Evolutionary conservation across 306 rosid genomes (phyloP).

Genomic region (Gastrolobium villosum): DNA sequence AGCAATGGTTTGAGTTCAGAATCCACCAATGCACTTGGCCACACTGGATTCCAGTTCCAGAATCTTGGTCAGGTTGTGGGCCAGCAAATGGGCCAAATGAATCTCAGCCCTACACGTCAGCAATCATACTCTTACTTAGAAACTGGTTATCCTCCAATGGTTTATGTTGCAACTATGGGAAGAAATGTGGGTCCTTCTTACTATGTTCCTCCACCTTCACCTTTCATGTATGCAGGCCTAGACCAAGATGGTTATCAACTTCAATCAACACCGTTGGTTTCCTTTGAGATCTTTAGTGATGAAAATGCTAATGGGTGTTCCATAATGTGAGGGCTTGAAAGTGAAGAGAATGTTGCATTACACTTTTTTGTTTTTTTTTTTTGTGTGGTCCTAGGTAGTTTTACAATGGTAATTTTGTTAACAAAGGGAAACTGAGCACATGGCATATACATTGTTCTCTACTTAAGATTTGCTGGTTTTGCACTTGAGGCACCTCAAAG

Average conservation of each 20-base stretch:
- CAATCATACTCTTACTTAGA: slow-evolving; percentile 45
- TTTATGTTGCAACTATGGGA: slow-evolving; percentile 49
- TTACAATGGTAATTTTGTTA: slow-evolving; percentile 5
- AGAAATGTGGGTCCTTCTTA: slow-evolving; percentile 49
- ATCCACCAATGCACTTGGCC: slow-evolving; percentile 47
- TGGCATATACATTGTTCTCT: neutral
- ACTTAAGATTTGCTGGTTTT: neutral
- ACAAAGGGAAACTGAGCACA: neutral
- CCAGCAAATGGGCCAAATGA: slow-evolving; percentile 40
- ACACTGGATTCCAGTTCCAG: slow-evolving; percentile 57
- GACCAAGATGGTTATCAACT: slow-evolving; percentile 47
- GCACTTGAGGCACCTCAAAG: slow-evolving; percentile 22
- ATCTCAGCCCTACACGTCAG: slow-evolving; percentile 61
- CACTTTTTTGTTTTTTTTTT: neutral
- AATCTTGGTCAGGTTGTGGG: slow-evolving; percentile 40
- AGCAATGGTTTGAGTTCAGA: slow-evolving; percentile 33
- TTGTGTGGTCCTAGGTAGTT: slow-evolving; percentile 24
- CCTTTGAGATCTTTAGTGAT: slow-evolving; percentile 80
- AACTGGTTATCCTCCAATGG: slow-evolving; percentile 46
- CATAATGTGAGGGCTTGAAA: slow-evolving; percentile 66
- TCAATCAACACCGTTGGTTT: slow-evolving; percentile 54
- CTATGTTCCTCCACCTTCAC: slow-evolving; percentile 55
- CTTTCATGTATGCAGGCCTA: slow-evolving; percentile 53
- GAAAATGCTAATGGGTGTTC: slow-evolving; percentile 83
- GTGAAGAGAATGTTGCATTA: slow-evolving; percentile 18